Conservation (phyloP, 2,329 filamentous ascomycete species). For the Ascochyta clinopodiicola region DNA sequence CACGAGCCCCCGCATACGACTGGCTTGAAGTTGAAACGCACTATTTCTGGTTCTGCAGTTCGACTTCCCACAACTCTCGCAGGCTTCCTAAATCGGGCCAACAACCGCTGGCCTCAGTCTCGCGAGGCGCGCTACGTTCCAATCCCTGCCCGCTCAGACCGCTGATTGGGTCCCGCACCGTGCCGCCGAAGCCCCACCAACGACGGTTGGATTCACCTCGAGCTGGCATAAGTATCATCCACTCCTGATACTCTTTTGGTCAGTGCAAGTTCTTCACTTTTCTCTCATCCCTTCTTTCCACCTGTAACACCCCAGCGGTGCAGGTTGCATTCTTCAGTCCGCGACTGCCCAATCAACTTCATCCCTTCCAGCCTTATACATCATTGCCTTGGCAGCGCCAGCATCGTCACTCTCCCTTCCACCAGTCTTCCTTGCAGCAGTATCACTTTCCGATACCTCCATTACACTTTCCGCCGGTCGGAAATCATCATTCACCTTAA, state of each 20-base stretch:
- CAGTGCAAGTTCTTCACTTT: conserved; percentile 39
- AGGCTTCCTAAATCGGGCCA: conserved; percentile 36
- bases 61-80: conserved; percentile 38
- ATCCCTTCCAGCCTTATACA: conserved; percentile 26
- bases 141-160: conserved; percentile 22
- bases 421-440: conserved; percentile 29
- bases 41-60: conserved; percentile 37
- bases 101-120: conserved; percentile 38
- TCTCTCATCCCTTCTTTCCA: conserved; percentile 31
- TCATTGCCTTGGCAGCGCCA: conserved; percentile 38
- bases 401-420: conserved; percentile 27
- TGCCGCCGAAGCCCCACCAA: conserved; percentile 34
- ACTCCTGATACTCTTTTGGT: conserved; percentile 32
- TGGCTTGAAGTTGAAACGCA: conserved; percentile 44
- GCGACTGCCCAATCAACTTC: conserved; percentile 26
- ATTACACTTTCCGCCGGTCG: conserved; percentile 42
- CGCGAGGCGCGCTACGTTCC: conserved; percentile 41
- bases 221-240: conserved; percentile 43
- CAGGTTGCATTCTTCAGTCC: conserved; percentile 31
- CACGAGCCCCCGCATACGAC: conserved; percentile 18
- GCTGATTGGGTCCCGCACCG: conserved; percentile 40
- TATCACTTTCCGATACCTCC: conserved; percentile 18
- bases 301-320: conserved; percentile 40
- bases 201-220: conserved; percentile 31
- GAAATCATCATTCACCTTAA: conserved; percentile 36